Base-by-base conservation (phyloP, 208 protist genomes). In the Trypanosoma conorhini region DNA sequence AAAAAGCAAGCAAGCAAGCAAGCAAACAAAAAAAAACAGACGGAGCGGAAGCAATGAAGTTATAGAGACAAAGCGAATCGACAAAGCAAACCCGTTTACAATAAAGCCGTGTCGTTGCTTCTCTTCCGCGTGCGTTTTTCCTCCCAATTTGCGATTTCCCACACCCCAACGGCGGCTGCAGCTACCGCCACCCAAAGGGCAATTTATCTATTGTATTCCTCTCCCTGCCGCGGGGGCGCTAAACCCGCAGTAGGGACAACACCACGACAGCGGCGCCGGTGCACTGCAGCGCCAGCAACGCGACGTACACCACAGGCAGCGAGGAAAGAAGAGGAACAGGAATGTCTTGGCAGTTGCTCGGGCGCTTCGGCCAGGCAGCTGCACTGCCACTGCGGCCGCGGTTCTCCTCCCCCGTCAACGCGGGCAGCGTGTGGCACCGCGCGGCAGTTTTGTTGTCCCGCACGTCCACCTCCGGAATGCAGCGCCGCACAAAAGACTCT, bases 271-370 rank as follows among this genome's bases (percentile, higher is more conserved):
- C 55, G 19, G 44, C 62, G 52, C 69, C 72, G 73, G 57, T 30
- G 33, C 82, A 77, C 22, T 93, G 77, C 54, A 95, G 72, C 7
- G 50, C 55, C 72, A 89, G 82, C 44, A 93, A 65, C 0, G 62
- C 55, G 28, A 38, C 51, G 64, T 95, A 91, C 21, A 93, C 86
- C 30, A 86, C 69, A 5, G 83, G 80, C 15, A 92, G 60, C 35
- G 89, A 80, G 1, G 62, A 65, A 19, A 95, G 74, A 21, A 85
- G 33, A 26, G 80, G 86, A 50, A 90, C 78, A 15, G 89, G 89
- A 54, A 93, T 79, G 51, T 72, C 66, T 30, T 67, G 22, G 61
- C 89, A 95, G 26, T 60, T 68, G 26, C 35, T 33, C 5, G 48
- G 62, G 5, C 38, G 30, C 0, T 26, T 15, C 10, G 12, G 15